A percentile compares a stretch with the other conserved stretches of the same genome.
These are phyloP conservation scores for Crucibulum laeve DNA, from an alignment of 768 basidiomycete species.

Conservation along the genomic window DNA sequence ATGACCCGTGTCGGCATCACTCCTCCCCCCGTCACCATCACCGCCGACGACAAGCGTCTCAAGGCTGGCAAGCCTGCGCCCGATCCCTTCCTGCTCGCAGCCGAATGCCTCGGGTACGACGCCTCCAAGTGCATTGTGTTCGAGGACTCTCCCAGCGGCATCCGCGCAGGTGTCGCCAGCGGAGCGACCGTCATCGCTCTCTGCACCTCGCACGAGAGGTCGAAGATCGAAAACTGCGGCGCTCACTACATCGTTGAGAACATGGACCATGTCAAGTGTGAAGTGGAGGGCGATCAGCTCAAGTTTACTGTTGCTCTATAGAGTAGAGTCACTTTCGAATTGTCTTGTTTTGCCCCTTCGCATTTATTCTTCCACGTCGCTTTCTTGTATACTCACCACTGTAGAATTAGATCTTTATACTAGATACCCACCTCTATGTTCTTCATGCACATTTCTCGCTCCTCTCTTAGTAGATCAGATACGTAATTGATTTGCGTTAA, in stretches of 20 bases:
- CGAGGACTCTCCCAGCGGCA: constrained; percentile 79
- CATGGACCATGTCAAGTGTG: constrained; percentile 45
- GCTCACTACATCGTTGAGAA: constrained; percentile 54
- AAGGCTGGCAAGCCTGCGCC: constrained; percentile 62
- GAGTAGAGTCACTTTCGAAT: no score
- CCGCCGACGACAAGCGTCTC: constrained; percentile 71
- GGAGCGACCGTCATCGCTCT: constrained; percentile 73
- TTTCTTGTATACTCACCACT: no score
- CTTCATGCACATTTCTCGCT: no score
- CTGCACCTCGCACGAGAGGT: constrained; percentile 66
- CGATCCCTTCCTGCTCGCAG: constrained; percentile 62
- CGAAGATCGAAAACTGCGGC: constrained; percentile 49
- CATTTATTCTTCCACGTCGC: no score
- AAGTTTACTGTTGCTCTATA: constrained; percentile 33
- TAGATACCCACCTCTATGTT: no score
- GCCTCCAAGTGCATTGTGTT: constrained; percentile 69
- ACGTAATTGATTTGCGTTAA: no score
- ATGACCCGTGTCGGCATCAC: constrained; percentile 67
- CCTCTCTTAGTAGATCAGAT: no score
- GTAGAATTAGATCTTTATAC: no score
- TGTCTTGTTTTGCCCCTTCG: no score
- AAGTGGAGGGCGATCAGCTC: constrained; percentile 34
- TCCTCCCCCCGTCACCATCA: constrained; percentile 66
- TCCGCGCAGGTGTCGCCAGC: constrained; percentile 66
- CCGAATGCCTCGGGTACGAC: constrained; percentile 50